These are phyloP conservation scores for Syzygium grande DNA, from an alignment of 345 rosid species.

Conservation along the genomic window DNA sequence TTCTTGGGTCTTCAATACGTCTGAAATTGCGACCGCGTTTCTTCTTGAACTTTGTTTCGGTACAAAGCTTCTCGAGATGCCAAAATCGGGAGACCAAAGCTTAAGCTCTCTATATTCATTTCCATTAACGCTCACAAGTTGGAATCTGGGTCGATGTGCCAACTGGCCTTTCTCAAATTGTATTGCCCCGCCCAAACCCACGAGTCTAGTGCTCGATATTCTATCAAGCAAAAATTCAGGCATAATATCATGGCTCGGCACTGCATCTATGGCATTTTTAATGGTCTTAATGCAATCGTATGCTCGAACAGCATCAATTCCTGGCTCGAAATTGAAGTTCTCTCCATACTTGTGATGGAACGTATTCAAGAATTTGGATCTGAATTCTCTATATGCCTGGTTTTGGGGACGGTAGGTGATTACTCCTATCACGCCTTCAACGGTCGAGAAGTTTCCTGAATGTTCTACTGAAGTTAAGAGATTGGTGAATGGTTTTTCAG, in stretches of 20 bases:
- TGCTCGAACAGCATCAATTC: slow-evolving; percentile 25
- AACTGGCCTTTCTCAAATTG: slow-evolving; percentile 13
- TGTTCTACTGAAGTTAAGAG: neutral
- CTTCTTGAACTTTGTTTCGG: neutral
- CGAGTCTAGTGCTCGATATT: slow-evolving; percentile 12
- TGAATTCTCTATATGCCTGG: slow-evolving; percentile 8
- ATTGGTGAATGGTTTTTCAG: neutral
- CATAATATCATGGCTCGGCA: neutral
- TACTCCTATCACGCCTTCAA: slow-evolving; percentile 38
- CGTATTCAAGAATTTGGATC: slow-evolving; percentile 1
- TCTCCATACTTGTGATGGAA: slow-evolving; percentile 11
- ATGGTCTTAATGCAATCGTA: slow-evolving; percentile 27
- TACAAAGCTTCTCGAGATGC: slow-evolving; percentile 12
- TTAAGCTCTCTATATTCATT: slow-evolving; percentile 28
- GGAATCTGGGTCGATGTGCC: neutral
- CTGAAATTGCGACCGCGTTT: neutral
- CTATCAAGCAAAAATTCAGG: neutral
- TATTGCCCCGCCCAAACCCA: slow-evolving; percentile 36
- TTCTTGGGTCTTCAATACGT: slow-evolving; percentile 18
- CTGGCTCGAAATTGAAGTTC: slow-evolving; percentile 22
- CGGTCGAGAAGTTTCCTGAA: slow-evolving; percentile 14
- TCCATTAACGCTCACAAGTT: slow-evolving; percentile 28
- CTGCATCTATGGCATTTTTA: slow-evolving; percentile 2
- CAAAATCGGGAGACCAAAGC: slow-evolving; percentile 25
- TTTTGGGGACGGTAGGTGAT: slow-evolving; percentile 10